Conservation (phyloP, 257 asterid species). For the Primulina huaijiensis region DNA sequence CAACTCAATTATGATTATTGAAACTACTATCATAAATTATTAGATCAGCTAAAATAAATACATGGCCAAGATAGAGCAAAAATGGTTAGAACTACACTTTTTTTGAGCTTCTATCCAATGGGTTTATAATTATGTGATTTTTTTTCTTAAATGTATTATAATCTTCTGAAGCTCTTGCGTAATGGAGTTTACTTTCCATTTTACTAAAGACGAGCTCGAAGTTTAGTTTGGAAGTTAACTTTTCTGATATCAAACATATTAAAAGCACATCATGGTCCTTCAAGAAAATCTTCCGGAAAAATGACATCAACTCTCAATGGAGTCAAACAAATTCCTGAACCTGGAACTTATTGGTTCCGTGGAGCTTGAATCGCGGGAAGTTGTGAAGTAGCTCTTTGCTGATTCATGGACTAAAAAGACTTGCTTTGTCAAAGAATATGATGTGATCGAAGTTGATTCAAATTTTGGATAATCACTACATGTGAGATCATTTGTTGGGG, state of each 20-base stretch:
- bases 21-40: slow-evolving; percentile 16
- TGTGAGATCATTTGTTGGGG: slow-evolving; percentile 3
- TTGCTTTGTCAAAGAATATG: slow-evolving; percentile 2
- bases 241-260: not conserved
- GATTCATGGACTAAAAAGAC: slow-evolving; percentile 12
- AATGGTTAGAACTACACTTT: not conserved
- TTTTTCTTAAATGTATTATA: not conserved
- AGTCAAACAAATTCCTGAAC: slow-evolving; percentile 14
- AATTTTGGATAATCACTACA: slow-evolving; percentile 16
- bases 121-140: not conserved
- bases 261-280: not conserved
- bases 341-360: not conserved
- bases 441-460: not conserved
- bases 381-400: not conserved
- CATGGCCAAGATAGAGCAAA: not conserved
- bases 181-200: not conserved
- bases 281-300: not conserved
- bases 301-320: not conserved
- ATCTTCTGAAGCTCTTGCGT: slow-evolving; percentile 3
- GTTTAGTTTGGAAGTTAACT: not conserved
- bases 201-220: not conserved
- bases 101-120: not conserved
- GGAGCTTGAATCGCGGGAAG: not conserved
- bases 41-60: slow-evolving; percentile 1
- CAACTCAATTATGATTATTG: slow-evolving; percentile 8